These are phyloP conservation scores for Hamiltosporidium tvaerminnensis DNA, from an alignment of 371 early-diverging fungal genomes.

Conservation along the genomic window DNA sequence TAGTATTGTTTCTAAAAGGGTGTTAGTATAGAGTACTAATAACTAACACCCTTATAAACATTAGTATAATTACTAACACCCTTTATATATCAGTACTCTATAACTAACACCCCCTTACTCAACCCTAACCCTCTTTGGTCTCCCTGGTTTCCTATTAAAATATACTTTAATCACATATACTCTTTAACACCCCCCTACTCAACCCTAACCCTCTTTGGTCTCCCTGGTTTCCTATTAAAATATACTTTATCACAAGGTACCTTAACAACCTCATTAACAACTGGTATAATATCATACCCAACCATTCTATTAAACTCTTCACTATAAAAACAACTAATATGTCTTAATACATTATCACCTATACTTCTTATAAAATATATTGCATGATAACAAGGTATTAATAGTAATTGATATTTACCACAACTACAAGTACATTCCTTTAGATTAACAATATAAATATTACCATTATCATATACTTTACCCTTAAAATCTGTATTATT, in stretches of 20 bases:
- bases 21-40: too few species aligned
- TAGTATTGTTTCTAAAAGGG: too few species aligned
- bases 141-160: background rate
- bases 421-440: slow-evolving; percentile 38
- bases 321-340: slow-evolving; percentile 30
- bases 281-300: slow-evolving; percentile 12
- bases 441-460: slow-evolving; percentile 37
- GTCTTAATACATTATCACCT: slow-evolving; percentile 14
- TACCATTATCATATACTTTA: slow-evolving; percentile 7
- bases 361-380: slow-evolving; percentile 27
- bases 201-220: slow-evolving; percentile 14
- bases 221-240: slow-evolving; percentile 23
- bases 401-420: slow-evolving; percentile 47
- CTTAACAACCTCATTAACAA: slow-evolving; percentile 8
- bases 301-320: slow-evolving; percentile 16
- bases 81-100: too few species aligned
- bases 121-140: background rate
- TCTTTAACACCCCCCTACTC: background rate
- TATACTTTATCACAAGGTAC: slow-evolving; percentile 10
- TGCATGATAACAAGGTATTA: slow-evolving; percentile 50
- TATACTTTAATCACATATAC: background rate
- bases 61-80: too few species aligned
- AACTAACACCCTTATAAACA: too few species aligned
- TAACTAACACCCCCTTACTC: background rate
- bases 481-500: too few species aligned